Conservation (phyloP, 176 grass and related monocot genomes). For the Aegilops sharonensis region DNA sequence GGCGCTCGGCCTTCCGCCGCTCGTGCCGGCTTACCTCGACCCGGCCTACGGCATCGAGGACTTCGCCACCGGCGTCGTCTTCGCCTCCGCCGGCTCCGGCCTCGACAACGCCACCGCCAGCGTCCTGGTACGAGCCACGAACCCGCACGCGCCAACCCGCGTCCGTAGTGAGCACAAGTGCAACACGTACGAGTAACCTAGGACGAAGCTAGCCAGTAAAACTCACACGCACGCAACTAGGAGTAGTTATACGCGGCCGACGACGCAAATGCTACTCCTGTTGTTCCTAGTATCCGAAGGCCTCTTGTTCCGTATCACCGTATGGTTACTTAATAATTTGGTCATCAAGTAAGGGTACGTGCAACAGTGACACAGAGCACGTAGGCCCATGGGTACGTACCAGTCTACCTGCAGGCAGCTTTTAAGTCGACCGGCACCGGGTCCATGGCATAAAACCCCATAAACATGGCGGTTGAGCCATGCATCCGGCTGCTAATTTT, state of each 20-base stretch:
- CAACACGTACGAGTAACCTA: not conserved
- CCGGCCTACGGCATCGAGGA: conserved; percentile 56
- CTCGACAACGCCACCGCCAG: conserved; percentile 81
- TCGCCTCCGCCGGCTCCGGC: conserved; percentile 89
- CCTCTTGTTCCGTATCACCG: not conserved
- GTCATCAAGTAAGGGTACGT: not conserved
- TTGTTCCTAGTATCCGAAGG: not conserved
- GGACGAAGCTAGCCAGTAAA: not conserved
- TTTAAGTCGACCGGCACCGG: not conserved
- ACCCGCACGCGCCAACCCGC: not conserved
- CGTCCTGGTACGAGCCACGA: conserved; percentile 45
- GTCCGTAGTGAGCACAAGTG: not conserved
- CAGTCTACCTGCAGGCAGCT: not conserved
- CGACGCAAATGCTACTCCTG: not conserved
- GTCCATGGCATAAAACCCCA: not conserved
- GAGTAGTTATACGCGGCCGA: not conserved
- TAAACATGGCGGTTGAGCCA: not conserved
- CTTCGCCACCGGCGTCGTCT: conserved; percentile 85
- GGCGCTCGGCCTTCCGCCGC: conserved; percentile 67
- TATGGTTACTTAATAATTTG: not conserved
- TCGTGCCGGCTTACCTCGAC: conserved; percentile 85
- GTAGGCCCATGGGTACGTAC: not conserved
- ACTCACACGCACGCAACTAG: not conserved
- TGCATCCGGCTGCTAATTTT: too few relatives aligned
- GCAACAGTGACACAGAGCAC: not conserved